phyloP scores from a whole-genome alignment of 1,139 yeast genomes.

The Meyerozyma elateridarum region DNA sequence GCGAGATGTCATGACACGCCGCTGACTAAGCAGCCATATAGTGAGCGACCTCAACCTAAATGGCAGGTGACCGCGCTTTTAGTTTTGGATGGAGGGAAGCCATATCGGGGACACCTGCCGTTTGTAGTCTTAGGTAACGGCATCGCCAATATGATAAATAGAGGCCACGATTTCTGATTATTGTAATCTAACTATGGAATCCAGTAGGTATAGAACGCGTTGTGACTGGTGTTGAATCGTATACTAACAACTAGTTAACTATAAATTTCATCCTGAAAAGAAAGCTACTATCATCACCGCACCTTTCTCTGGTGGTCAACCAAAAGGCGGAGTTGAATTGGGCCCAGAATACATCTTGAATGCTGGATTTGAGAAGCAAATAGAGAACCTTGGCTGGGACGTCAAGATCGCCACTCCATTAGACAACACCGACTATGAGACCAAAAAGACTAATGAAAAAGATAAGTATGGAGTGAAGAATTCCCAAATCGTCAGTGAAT shows the following conservation, averaged over 20 bases:
- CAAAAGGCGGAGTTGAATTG: slow-evolving; percentile 85
- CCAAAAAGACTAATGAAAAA: slow-evolving; percentile 33
- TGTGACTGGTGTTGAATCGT: too few relatives aligned
- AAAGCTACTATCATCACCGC: slow-evolving; percentile 68
- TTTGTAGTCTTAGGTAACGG: too few relatives aligned
- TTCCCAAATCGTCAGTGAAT: slow-evolving; percentile 70
- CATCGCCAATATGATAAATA: too few relatives aligned
- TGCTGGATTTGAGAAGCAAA: slow-evolving; percentile 62
- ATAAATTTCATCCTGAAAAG: slow-evolving; percentile 50
- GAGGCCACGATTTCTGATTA: too few relatives aligned
- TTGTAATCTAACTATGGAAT: too few relatives aligned
- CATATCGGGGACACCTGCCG: too few relatives aligned
- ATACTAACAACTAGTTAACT: slow-evolving; percentile 18
- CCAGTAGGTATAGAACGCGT: too few relatives aligned
- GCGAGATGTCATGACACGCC: too few relatives aligned
- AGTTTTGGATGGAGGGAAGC: too few relatives aligned
- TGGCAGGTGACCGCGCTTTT: too few relatives aligned
- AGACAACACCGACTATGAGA: slow-evolving; percentile 40
- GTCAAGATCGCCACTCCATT: slow-evolving; percentile 57
- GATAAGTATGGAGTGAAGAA: slow-evolving; percentile 64
- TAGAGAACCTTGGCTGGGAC: slow-evolving; percentile 70
- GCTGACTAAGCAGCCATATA: too few relatives aligned
- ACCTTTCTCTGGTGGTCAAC: slow-evolving; percentile 97
- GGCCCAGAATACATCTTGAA: slow-evolving; percentile 83
- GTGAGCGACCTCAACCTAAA: too few relatives aligned